Base-by-base conservation (phyloP, 805 yeast species). In the Saccharomycopsis javanensis region DNA sequence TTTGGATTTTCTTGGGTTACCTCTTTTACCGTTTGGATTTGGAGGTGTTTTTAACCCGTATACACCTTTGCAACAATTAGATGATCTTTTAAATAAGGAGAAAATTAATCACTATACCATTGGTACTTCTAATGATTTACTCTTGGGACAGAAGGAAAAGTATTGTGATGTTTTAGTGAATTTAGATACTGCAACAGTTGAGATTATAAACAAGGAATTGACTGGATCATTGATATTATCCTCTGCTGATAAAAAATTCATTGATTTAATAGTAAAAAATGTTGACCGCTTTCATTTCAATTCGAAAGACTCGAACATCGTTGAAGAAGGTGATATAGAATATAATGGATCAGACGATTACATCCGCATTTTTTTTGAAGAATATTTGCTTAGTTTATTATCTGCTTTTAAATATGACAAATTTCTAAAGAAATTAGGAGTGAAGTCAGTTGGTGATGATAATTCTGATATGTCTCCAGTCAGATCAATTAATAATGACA, bases 11-110 rank as follows among this genome's bases (percentile, higher is more conserved):
- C 79, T 89, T 66, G 99, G 98, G 0, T 74, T 94, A 33, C 99
- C 99, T 0, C 72, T 94, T 53, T 91, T 86, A 64, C 69, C 90
- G 1, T 94, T 94, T 70, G 89, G 89, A 53, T 79, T 81, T 63
- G 95, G 95, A 50, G 90, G 95, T 1, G 77, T 92, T 59, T 91
- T 95, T 76, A 85, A 86, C 63, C 98, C 99, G 1, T 94, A 92
- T 70, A 77, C 91, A n/a, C 96, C 98, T 0, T 72, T 94, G 56
- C 99, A 92, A 68, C 98, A 92, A 66, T 72, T 92, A 57, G 86
- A 86, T 55, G 90, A 86, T 63, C 73, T 94, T 55, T 75, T 73
- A 33, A 76, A 78, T 20, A 72, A 74, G 1, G 78, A 76, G 54
- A 60, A 60, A 27, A 78, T 91, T 0, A 72, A 77, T 35, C 82